A percentile compares a stretch with the other conserved stretches of the same genome.
These are phyloP conservation scores for Curvularia sp. DNA, from an alignment of 2,329 filamentous ascomycete species.

Conservation along the genomic window DNA sequence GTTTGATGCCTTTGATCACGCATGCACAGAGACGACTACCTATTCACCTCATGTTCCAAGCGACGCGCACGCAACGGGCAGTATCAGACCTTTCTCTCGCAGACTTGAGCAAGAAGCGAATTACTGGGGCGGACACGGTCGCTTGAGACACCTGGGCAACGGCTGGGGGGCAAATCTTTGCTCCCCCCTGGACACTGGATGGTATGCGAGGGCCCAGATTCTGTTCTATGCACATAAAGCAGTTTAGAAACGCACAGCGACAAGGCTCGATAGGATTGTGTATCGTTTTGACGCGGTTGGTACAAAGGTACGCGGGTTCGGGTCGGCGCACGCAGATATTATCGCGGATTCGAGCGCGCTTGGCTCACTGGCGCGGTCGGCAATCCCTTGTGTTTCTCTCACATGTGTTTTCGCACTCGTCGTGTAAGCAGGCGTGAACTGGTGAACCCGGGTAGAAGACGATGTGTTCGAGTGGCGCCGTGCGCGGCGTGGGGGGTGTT, in stretches of 20 bases:
- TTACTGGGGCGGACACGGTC: conserved; percentile 6
- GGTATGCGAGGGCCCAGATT: conserved; percentile 10
- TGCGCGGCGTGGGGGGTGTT: conserved; percentile 15
- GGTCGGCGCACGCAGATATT: conserved; percentile 16
- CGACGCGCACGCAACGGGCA: conserved; percentile 19
- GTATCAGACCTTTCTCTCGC: neutral
- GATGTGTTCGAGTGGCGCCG: conserved; percentile 10
- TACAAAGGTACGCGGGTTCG: conserved; percentile 25
- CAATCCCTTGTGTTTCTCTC: conserved; percentile 1
- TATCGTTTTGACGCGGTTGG: conserved; percentile 22
- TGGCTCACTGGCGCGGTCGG: conserved; percentile 4
- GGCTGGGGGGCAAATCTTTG: conserved; percentile 22
- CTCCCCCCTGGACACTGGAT: conserved; percentile 8
- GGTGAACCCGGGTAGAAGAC: neutral
- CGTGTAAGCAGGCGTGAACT: conserved; percentile 5
- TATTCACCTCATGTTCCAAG: conserved; percentile 32
- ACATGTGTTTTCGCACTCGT: neutral
- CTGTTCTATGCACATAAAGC: conserved; percentile 25
- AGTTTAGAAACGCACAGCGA: conserved; percentile 21
- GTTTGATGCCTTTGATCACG: conserved; percentile 26
- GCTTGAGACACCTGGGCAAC: conserved; percentile 7
- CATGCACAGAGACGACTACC: conserved; percentile 36
- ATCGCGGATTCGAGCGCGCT: conserved; percentile 8
- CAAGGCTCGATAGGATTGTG: conserved; percentile 2
- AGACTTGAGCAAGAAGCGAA: conserved; percentile 3